Base-by-base conservation (phyloP, 1,284 basidiomycete species). In the Cutaneotrichosporon cyanovorans region DNA sequence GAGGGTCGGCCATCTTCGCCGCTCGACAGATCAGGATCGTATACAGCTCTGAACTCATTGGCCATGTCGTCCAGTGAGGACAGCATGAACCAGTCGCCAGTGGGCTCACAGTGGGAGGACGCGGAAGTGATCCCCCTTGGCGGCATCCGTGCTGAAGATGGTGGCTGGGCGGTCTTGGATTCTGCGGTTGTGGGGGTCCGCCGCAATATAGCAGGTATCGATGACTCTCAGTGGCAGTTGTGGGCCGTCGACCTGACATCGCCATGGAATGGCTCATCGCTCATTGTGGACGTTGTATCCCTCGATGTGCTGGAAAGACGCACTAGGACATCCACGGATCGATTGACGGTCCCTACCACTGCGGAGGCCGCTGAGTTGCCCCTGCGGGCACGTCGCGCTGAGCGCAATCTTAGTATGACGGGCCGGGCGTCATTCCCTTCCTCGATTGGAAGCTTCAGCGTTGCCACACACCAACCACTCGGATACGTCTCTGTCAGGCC, bases 151-250 rank as follows among this genome's bases (percentile, higher is more conserved):
- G 50, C 58, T 2, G 37, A 40, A 10, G 53, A 56, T 4, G 59
- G 58, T n/a, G 57, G 51, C 20, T 56, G 56, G 58, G 45, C 48
- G 3, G 38, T 60, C 7, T 22, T 59, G 6, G 52, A 50, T 15
- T 41, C 58, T 46, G 25, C 51, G 3, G 33, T 68, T 7, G 31
- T 63, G 2, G 66, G 66, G 9, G 41, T 68, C 1, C 52, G 60
- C 21, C 46, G 61, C 30, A 40, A 37, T 0, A 51, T 56, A 1
- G 41, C 51, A 2, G 63, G 63, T 7, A 62, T 68, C 40, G 60
- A 66, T 43, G 65, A 70, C 49, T 51, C 55, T 15, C 57, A 61
- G 41, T 70, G 65, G 63, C 56, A 64, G 33, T 38, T 66, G 3
- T 66, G 62, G 57, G 44, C 51, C 1, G 16, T 67, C 5, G 66